Percentiles rank a stretch among this genome's conserved stretches.
phyloP scores from a whole-genome alignment of 306 rosid genomes.

The Lathyrus oleraceus region DNA sequence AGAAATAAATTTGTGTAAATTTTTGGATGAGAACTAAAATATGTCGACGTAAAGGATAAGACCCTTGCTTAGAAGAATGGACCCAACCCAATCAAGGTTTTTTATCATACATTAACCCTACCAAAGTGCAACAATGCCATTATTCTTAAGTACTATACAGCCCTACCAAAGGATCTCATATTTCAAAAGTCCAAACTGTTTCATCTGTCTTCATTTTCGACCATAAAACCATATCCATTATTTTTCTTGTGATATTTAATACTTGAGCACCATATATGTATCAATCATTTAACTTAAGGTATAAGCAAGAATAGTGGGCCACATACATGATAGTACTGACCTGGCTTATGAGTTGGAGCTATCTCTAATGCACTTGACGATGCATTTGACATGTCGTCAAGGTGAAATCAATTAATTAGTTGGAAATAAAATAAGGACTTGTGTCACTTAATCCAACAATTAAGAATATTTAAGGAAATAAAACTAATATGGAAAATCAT shows the following conservation, averaged over 20 bases:
- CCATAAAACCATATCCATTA: neutral
- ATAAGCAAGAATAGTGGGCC: constrained; percentile 40
- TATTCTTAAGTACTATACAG: constrained; percentile 2
- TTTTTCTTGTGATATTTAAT: neutral
- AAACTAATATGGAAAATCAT: too few relatives aligned
- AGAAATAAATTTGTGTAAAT: too few relatives aligned
- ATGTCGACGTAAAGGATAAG: constrained; percentile 24
- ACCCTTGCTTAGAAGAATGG: constrained; percentile 15
- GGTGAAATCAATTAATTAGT: neutral
- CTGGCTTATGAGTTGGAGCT: constrained; percentile 36
- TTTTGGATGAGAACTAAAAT: neutral
- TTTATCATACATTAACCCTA: neutral
- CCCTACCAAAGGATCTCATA: constrained; percentile 28
- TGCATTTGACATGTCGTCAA: neutral
- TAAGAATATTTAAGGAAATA: too few relatives aligned
- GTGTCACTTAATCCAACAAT: too few relatives aligned
- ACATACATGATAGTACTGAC: constrained; percentile 18
- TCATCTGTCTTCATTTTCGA: neutral
- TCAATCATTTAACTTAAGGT: constrained; percentile 43
- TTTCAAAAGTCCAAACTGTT: neutral
- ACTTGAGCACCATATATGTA: neutral
- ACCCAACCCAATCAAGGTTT: constrained; percentile 25
- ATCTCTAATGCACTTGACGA: constrained; percentile 12
- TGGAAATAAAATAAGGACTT: too few relatives aligned
- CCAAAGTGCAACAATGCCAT: constrained; percentile 18